Percentiles rank a stretch among this genome's conserved stretches.
Conservation (phyloP, 2,329 filamentous ascomycete species). For the Claviceps humidiphila region DNA sequence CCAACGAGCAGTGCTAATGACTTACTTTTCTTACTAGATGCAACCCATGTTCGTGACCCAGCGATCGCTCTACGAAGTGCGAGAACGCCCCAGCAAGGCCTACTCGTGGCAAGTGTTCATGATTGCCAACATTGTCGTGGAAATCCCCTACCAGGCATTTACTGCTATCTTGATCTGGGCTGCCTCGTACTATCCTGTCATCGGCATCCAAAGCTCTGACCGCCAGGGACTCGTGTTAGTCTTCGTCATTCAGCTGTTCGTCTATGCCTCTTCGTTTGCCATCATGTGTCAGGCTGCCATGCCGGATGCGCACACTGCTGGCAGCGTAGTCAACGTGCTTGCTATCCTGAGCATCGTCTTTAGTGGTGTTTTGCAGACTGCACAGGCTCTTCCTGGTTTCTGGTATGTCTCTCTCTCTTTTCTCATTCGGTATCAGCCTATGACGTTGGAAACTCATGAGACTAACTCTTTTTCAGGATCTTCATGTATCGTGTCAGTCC, state of each 20-base stretch:
- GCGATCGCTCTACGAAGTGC: constrained; percentile 62
- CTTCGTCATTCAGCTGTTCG: constrained; percentile 50
- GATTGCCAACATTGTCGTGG: constrained; percentile 56
- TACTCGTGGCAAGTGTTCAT: constrained; percentile 69
- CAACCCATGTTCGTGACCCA: constrained; percentile 69
- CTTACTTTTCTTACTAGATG: neutral
- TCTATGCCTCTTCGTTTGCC: constrained; percentile 60
- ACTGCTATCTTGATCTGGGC: constrained; percentile 50
- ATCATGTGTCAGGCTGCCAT: constrained; percentile 58
- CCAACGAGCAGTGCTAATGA: neutral
- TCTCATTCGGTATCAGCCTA: neutral
- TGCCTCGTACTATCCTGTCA: constrained; percentile 55
- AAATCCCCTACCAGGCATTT: constrained; percentile 57
- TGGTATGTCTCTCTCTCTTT: constrained; percentile 24
- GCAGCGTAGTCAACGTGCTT: constrained; percentile 46
- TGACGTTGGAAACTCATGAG: neutral
- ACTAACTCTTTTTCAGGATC: constrained; percentile 24
- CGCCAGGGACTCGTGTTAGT: constrained; percentile 54
- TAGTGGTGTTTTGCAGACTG: constrained; percentile 49
- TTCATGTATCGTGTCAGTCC: constrained; percentile 60
- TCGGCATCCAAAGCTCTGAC: constrained; percentile 33
- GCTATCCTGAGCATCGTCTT: constrained; percentile 47
- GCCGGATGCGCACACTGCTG: constrained; percentile 54
- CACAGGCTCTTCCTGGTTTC: constrained; percentile 49
- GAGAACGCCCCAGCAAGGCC: constrained; percentile 59